Percentiles rank a stretch among this genome's conserved stretches.
These are phyloP conservation scores for Wickerhamiella galacta DNA, from an alignment of 805 yeast genomes.

Conservation along the genomic window DNA sequence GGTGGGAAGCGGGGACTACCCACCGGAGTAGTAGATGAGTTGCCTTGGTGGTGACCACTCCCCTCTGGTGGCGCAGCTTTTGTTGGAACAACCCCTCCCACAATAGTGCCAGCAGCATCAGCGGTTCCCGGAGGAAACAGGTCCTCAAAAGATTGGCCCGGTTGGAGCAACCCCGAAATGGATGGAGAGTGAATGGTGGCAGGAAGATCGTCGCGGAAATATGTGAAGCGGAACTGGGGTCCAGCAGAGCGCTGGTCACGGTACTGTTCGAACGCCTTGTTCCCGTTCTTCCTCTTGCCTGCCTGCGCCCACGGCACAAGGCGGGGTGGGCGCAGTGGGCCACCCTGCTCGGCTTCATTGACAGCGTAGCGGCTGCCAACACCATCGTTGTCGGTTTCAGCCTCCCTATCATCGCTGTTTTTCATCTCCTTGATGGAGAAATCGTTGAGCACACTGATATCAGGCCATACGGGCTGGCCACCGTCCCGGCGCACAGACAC, in stretches of 20 bases:
- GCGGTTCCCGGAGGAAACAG: conserved; percentile 27
- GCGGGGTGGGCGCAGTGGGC: conserved; percentile 60
- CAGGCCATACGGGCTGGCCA: conserved; percentile 58
- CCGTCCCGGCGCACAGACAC: conserved; percentile 14
- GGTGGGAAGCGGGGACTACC: background rate
- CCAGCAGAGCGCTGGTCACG: conserved; percentile 9
- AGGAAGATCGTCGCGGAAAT: conserved; percentile 76
- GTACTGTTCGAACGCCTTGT: conserved; percentile 4
- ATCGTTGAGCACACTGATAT: conserved; percentile 54
- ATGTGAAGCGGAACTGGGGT: conserved; percentile 58
- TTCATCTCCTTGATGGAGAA: conserved; percentile 54
- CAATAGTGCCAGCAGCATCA: conserved; percentile 1
- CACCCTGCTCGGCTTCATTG: conserved; percentile 39
- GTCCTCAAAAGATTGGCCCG: conserved; percentile 40
- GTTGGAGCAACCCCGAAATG: conserved; percentile 61
- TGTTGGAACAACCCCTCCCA: too few relatives aligned
- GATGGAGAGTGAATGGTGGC: conserved; percentile 85
- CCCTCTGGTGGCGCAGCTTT: too few relatives aligned
- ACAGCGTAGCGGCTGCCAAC: conserved; percentile 27
- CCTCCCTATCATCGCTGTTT: conserved; percentile 23
- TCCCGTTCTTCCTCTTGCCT: conserved; percentile 5
- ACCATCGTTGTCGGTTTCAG: conserved; percentile 10
- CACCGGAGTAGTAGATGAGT: too few relatives aligned
- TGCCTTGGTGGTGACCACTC: conserved; percentile 2
- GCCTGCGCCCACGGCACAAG: conserved; percentile 55